Conservation (phyloP, 2,329 filamentous ascomycete genomes). For the Diatrype stigma region DNA sequence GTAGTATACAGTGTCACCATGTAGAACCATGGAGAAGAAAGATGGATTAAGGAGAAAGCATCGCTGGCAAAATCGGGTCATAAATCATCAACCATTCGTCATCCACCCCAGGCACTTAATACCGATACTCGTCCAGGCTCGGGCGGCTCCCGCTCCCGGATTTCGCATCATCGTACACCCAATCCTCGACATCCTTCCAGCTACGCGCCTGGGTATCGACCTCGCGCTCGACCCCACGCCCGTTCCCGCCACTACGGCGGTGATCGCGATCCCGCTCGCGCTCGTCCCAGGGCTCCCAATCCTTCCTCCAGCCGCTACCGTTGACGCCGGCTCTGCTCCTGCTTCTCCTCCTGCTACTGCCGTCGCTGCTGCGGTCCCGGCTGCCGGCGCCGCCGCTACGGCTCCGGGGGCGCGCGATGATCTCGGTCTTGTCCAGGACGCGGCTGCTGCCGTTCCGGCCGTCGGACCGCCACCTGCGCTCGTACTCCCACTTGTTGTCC, state of each 20-base stretch:
- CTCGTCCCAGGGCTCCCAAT: slow-evolving; percentile 15
- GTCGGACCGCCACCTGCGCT: slow-evolving; percentile 16
- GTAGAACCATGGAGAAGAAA: too few relatives aligned
- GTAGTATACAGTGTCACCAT: too few relatives aligned
- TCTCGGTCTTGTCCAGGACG: slow-evolving; percentile 18
- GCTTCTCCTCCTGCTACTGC: neutral
- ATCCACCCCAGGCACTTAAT: slow-evolving; percentile 4
- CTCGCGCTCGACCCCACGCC: slow-evolving; percentile 20
- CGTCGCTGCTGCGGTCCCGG: slow-evolving; percentile 10
- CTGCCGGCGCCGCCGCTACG: neutral
- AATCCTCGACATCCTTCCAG: slow-evolving; percentile 30
- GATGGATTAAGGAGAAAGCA: too few relatives aligned
- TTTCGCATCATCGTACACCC: slow-evolving; percentile 22
- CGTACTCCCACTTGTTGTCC: slow-evolving; percentile 22
- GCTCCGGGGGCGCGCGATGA: slow-evolving; percentile 18
- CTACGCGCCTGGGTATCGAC: slow-evolving; percentile 26
- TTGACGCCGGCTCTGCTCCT: neutral
- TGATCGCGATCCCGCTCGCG: slow-evolving; percentile 2
- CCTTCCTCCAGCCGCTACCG: slow-evolving; percentile 7
- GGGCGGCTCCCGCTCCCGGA: slow-evolving; percentile 6
- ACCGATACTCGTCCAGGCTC: slow-evolving; percentile 15
- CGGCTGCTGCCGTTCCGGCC: slow-evolving; percentile 5
- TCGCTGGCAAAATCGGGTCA: too few relatives aligned
- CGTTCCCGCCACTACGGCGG: slow-evolving; percentile 8
- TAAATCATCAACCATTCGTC: too few relatives aligned